Percentiles rank a stretch among this genome's conserved stretches.
These are phyloP conservation scores for Rhodomyrtus psidioides DNA, from an alignment of 441 rosid genomes.

Conservation along the genomic window DNA sequence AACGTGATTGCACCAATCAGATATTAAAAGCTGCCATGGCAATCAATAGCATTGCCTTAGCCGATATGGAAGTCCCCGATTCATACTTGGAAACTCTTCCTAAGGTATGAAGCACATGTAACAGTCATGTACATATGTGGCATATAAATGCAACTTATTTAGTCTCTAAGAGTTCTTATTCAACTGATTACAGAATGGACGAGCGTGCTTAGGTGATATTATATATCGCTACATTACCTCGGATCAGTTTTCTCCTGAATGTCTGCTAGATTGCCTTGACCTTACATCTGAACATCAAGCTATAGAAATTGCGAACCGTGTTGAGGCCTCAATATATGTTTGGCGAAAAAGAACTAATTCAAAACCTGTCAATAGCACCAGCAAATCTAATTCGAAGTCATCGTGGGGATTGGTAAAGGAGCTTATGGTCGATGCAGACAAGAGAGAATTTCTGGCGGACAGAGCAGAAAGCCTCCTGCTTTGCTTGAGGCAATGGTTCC, in stretches of 20 bases:
- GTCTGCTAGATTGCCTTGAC: slow-evolving; percentile 86
- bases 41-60: slow-evolving; percentile 70
- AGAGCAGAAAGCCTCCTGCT: slow-evolving; percentile 82
- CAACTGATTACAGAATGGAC: slow-evolving; percentile 60
- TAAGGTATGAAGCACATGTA: slow-evolving; percentile 38
- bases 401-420: slow-evolving; percentile 96
- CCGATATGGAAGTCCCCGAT: slow-evolving; percentile 90
- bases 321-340: slow-evolving; percentile 67
- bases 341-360: slow-evolving; percentile 60
- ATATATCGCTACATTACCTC: slow-evolving; percentile 77
- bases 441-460: slow-evolving; percentile 75
- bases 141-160: background rate
- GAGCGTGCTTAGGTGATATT: slow-evolving; percentile 78
- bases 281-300: slow-evolving; percentile 95
- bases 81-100: slow-evolving; percentile 84
- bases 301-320: slow-evolving; percentile 84
- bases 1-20: slow-evolving; percentile 89
- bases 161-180: background rate
- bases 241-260: slow-evolving; percentile 83
- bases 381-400: slow-evolving; percentile 47
- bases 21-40: slow-evolving; percentile 97
- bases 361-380: slow-evolving; percentile 34
- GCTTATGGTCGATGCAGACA: slow-evolving; percentile 74
- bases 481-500: slow-evolving; percentile 82
- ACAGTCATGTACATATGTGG: background rate